Percentiles rank a stretch among this genome's conserved stretches.
Evolutionary conservation across 768 basidiomycete species (phyloP).

Genomic region (Strobilomyces echinocephalus): DNA sequence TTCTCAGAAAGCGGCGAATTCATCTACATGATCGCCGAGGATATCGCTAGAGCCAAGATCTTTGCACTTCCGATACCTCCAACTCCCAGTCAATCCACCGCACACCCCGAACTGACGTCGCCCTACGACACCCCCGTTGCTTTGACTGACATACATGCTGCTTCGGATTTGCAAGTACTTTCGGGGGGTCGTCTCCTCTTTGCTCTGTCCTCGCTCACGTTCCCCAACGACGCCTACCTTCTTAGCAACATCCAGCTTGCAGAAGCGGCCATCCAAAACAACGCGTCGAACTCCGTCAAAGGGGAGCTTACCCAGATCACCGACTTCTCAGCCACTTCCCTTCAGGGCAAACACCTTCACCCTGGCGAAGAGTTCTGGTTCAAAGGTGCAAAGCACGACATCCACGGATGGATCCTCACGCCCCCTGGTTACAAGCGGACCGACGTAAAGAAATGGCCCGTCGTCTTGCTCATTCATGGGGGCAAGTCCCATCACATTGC

Average conservation of each 20-base stretch:
- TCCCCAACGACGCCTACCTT: slow-evolving; percentile 77
- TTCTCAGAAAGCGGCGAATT: slow-evolving; percentile 69
- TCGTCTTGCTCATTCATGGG: slow-evolving; percentile 77
- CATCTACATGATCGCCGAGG: slow-evolving; percentile 72
- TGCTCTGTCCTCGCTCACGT: slow-evolving; percentile 66
- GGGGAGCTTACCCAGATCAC: slow-evolving; percentile 56
- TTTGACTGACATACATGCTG: slow-evolving; percentile 55
- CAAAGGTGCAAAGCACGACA: slow-evolving; percentile 68
- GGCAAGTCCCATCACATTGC: slow-evolving; percentile 32
- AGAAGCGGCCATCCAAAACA: slow-evolving; percentile 37
- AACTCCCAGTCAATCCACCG: slow-evolving; percentile 52
- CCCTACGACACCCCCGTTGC: slow-evolving; percentile 52
- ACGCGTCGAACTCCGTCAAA: slow-evolving; percentile 24
- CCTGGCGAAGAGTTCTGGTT: slow-evolving; percentile 85
- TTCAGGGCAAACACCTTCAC: slow-evolving; percentile 55
- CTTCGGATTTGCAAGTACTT: slow-evolving; percentile 60
- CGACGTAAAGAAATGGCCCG: slow-evolving; percentile 72
- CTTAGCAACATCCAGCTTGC: slow-evolving; percentile 45
- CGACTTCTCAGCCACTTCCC: slow-evolving; percentile 49
- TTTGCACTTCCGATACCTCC: slow-evolving; percentile 65
- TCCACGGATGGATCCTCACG: slow-evolving; percentile 84
- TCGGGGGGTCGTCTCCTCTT: slow-evolving; percentile 61
- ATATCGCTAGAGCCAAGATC: slow-evolving; percentile 71
- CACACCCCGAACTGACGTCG: slow-evolving; percentile 37
- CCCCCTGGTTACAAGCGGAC: slow-evolving; percentile 71